Base-by-base conservation (phyloP, 1,284 basidiomycete genomes). In the Microbotryum silenes-acaulis region DNA sequence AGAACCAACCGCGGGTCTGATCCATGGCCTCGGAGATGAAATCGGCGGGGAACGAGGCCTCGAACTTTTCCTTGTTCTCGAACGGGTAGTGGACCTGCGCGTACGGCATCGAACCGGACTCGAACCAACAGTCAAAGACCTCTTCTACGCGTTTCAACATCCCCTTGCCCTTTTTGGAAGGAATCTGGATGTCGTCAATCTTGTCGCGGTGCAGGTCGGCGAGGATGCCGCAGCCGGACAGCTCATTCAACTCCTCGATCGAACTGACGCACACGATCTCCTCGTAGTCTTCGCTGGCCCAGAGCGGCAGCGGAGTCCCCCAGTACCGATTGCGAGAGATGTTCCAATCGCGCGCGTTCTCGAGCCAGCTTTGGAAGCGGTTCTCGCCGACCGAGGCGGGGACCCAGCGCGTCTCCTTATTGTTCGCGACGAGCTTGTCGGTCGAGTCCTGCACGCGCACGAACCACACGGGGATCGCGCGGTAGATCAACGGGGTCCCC, bases 91-190 rank as follows among this genome's bases (percentile, higher is more conserved):
- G 96, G 16, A 85, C 82, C 74, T 97, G 94, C 2, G 93, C 96
- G 73, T 96, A 99, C 5, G 96, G 96, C 96, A 99, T 99, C 74
- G 88, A 91, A 77, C 96, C 96, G 8, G 94, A 97, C 79, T 99
- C 96, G 75, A 99, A 98, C 96, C 96, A 99, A 75, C 96, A 99
- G 76, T 99, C 96, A 75, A 99, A 98, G 37, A 99, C 92, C 76
- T 97, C 96, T 64, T 97, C 91, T 21, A 97, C 82, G 62, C 94
- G 85, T 76, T 83, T 89, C 50, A 99, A 79, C 23, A 78, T 76
- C 23, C 94, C 96, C 74, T 93, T 96, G 66, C 93, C 94, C 75
- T 85, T 77, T 74, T 87, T 81, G 42, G 92, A 97, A 6, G 94
- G 96, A 72, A 98, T 97, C 61, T 90, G 93, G 78, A 99, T 90